phyloP scores from a whole-genome alignment of 2,329 filamentous ascomycete species.

The Cordyceps cicadae region DNA sequence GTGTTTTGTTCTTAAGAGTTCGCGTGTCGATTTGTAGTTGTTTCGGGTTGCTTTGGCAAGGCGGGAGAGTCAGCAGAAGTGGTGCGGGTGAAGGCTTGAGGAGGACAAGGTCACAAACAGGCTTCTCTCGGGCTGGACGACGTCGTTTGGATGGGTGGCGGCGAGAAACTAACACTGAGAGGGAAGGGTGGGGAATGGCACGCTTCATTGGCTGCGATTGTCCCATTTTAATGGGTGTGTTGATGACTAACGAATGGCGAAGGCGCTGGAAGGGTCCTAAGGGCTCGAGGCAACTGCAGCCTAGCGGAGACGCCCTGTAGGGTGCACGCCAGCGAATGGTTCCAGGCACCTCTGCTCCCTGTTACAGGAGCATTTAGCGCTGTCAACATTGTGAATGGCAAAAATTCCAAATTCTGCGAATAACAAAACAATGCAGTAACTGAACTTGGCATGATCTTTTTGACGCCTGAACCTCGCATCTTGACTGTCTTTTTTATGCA shows the following conservation, averaged over 20 bases:
- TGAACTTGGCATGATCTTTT: not conserved
- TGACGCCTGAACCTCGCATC: not conserved
- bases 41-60: not conserved
- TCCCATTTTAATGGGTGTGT: not conserved
- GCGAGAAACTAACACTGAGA: not conserved
- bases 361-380: not conserved
- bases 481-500: not conserved
- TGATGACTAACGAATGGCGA: conserved; percentile 6
- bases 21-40: not conserved
- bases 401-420: no score
- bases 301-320: not conserved
- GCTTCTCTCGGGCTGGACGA: not conserved
- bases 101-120: not conserved
- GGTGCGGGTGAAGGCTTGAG: not conserved
- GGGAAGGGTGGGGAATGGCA: conserved; percentile 1
- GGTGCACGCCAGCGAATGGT: not conserved
- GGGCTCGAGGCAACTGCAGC: not conserved
- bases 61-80: not conserved
- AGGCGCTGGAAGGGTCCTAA: conserved; percentile 4
- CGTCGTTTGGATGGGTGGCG: not conserved
- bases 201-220: not conserved
- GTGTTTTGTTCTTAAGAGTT: not conserved
- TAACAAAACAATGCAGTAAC: not conserved
- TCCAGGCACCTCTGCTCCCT: not conserved
- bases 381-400: not conserved